phyloP scores from a whole-genome alignment of 2,329 filamentous ascomycete species.

The Colletotrichum sp. region DNA sequence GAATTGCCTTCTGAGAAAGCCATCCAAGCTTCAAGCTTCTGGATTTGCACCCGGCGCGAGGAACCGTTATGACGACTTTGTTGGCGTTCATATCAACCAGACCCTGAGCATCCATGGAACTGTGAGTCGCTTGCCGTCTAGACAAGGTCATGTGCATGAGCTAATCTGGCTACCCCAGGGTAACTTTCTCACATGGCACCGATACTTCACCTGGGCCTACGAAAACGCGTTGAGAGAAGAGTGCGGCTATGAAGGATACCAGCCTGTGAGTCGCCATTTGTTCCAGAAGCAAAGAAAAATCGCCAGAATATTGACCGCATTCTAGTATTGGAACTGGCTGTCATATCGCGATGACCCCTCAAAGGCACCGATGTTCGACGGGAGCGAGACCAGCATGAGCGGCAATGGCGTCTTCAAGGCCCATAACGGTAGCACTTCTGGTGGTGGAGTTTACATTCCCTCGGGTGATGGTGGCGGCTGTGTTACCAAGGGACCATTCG shows the following conservation, averaged over 20 bases:
- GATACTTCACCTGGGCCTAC: conserved; percentile 11
- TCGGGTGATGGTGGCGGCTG: conserved; percentile 45
- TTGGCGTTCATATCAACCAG: conserved; percentile 20
- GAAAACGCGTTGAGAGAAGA: conserved; percentile 19
- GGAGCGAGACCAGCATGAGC: conserved; percentile 40
- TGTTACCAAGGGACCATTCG: conserved; percentile 54
- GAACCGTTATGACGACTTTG: conserved; percentile 22
- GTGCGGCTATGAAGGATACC: conserved; percentile 21
- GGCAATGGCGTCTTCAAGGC: conserved; percentile 39
- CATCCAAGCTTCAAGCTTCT: not conserved
- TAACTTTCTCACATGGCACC: conserved; percentile 21
- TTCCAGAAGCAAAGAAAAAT: fast-evolving
- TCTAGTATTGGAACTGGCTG: conserved; percentile 41
- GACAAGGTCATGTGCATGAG: not conserved
- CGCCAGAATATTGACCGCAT: too few relatives aligned
- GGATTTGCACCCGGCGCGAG: conserved; percentile 18
- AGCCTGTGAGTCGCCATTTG: conserved; percentile 10
- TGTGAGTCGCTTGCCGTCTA: not conserved
- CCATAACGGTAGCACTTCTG: conserved; percentile 26
- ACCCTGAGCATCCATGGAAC: conserved; percentile 10
- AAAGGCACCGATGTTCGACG: conserved; percentile 42
- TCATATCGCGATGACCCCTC: conserved; percentile 30
- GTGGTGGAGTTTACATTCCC: conserved; percentile 31
- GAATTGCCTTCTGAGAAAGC: conserved; percentile 9
- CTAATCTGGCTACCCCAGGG: not conserved